Percentiles rank a stretch among this genome's conserved stretches.
These are phyloP conservation scores for Citrullus mucosospermus DNA, from an alignment of 306 rosid species.

Conservation along the genomic window DNA sequence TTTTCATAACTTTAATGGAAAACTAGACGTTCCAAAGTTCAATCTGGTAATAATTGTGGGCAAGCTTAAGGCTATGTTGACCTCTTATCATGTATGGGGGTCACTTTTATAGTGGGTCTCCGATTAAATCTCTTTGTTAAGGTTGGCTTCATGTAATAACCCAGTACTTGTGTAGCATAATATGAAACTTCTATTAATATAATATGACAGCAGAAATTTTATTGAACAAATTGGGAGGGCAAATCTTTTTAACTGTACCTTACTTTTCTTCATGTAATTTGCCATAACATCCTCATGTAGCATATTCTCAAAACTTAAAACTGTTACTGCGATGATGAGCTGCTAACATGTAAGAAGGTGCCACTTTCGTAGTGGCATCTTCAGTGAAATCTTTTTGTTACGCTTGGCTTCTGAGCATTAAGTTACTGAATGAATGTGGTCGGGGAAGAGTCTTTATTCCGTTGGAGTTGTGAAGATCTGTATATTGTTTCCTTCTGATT, in stretches of 20 bases:
- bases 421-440: background rate
- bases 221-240: background rate
- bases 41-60: too few relatives aligned
- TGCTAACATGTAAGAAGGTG: constrained; percentile 37
- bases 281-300: background rate
- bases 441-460: background rate
- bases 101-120: too few relatives aligned
- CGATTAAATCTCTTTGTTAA: too few relatives aligned
- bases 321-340: background rate
- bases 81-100: too few relatives aligned
- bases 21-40: too few relatives aligned
- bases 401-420: constrained; percentile 83
- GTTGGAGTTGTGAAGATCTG: background rate
- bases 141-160: too few relatives aligned
- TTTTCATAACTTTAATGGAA: too few relatives aligned
- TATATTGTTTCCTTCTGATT: background rate
- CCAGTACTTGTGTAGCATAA: background rate
- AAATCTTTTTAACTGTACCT: background rate
- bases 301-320: background rate
- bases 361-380: constrained; percentile 18
- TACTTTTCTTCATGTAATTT: background rate
- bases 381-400: constrained; percentile 59
- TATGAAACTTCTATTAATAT: background rate
- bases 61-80: too few relatives aligned
- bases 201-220: too few relatives aligned